A percentile compares a stretch with the other conserved stretches of the same genome.
These are phyloP conservation scores for Agaricus bisporus DNA, from an alignment of 768 basidiomycete species.

Conservation along the genomic window DNA sequence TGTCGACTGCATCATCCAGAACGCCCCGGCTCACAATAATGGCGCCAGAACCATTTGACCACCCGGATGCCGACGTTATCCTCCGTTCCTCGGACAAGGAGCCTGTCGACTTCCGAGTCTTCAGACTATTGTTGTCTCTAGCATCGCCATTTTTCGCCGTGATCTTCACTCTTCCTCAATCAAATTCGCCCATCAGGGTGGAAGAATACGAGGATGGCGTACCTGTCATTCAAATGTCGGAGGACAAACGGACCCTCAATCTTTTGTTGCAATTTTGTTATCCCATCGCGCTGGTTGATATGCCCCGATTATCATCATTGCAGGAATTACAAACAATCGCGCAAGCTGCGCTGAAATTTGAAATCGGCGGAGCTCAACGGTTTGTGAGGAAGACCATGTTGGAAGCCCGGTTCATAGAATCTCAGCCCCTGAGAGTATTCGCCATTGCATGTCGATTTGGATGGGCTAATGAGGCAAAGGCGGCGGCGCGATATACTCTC, in stretches of 20 bases:
- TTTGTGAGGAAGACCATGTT: conserved; percentile 23
- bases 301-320: conserved; percentile 27
- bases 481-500: conserved; percentile 29
- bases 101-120: conserved; percentile 44
- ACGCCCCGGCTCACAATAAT: conserved; percentile 6
- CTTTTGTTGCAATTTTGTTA: conserved; percentile 42
- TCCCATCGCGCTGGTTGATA: conserved; percentile 33
- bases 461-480: conserved; percentile 27
- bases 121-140: conserved; percentile 46
- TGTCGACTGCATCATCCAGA: conserved; percentile 5
- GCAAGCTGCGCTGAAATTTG: conserved; percentile 44
- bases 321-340: conserved; percentile 35
- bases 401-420: conserved; percentile 27
- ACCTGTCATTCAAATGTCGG: conserved; percentile 42
- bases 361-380: conserved; percentile 39
- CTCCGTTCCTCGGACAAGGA: conserved; percentile 46
- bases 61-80: conserved; percentile 44
- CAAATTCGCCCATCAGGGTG: conserved; percentile 22
- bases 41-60: conserved; percentile 36
- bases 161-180: conserved; percentile 49
- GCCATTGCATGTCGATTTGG: conserved; percentile 35
- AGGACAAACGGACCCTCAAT: conserved; percentile 34
- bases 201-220: conserved; percentile 23
- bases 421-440: conserved; percentile 35
- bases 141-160: conserved; percentile 54